Percentiles rank a stretch among this genome's conserved stretches.
phyloP scores from a whole-genome alignment of 345 rosid genomes.

The Eucalyptus globulus region DNA sequence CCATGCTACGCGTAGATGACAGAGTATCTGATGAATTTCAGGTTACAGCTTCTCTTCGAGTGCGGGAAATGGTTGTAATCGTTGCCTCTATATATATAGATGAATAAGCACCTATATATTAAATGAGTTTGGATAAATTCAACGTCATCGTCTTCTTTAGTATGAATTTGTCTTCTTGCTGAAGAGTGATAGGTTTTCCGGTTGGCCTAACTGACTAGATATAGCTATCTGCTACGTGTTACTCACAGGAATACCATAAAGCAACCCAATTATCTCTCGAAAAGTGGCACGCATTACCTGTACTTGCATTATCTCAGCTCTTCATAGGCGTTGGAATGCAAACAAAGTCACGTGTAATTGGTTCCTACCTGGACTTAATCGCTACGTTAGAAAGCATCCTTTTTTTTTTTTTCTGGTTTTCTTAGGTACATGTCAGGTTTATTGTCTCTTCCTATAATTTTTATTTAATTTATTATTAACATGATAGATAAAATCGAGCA shows the following conservation, averaged over 20 bases:
- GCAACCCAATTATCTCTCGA: neutral
- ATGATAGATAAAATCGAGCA: neutral
- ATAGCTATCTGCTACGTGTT: neutral
- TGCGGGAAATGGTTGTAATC: neutral
- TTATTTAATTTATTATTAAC: neutral
- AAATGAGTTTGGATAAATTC: neutral
- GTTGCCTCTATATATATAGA: neutral
- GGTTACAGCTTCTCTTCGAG: neutral
- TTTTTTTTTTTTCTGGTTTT: neutral
- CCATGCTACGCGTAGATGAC: neutral
- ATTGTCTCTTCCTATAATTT: neutral
- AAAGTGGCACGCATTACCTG: neutral
- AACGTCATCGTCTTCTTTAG: neutral
- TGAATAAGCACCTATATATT: neutral
- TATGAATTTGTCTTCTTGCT: neutral
- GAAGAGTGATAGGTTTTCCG: neutral
- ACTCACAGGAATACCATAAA: neutral
- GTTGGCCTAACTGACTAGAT: neutral
- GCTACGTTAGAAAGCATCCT: neutral
- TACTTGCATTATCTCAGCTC: neutral
- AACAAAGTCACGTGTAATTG: neutral
- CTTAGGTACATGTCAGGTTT: neutral
- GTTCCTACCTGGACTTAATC: neutral
- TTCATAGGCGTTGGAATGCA: neutral
- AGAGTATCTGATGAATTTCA: neutral